These are phyloP conservation scores for Kalmusia sp. DNA, from an alignment of 2,329 filamentous ascomycete genomes.

Conservation along the genomic window DNA sequence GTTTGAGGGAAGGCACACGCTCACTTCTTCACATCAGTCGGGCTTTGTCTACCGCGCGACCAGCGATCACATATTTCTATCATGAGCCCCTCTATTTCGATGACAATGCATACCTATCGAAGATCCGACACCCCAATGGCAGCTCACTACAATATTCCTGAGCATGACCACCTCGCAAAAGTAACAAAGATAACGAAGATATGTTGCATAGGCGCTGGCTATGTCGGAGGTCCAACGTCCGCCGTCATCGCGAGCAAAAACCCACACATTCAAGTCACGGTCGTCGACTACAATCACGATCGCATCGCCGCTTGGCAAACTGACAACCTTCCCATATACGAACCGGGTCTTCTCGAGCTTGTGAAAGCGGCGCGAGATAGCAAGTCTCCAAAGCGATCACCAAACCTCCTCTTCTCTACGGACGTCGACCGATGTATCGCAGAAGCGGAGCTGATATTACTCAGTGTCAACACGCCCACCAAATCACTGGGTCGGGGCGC, in stretches of 20 bases:
- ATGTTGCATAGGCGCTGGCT: slow-evolving; percentile 4
- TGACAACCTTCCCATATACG: slow-evolving; percentile 75
- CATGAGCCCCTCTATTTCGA: background rate
- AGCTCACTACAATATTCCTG: background rate
- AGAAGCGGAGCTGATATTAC: slow-evolving; percentile 75
- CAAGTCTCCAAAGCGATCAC: slow-evolving; percentile 49
- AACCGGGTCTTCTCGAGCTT: slow-evolving; percentile 73
- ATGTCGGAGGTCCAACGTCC: slow-evolving; percentile 64
- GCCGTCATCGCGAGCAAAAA: slow-evolving; percentile 78
- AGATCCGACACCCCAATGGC: background rate
- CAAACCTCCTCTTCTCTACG: slow-evolving; percentile 78
- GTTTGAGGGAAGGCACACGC: too few relatives aligned
- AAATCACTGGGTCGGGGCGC: slow-evolving; percentile 74
- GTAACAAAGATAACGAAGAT: background rate
- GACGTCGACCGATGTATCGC: slow-evolving; percentile 67
- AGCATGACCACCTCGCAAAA: background rate
- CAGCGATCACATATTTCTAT: background rate
- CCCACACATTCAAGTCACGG: slow-evolving; percentile 72
- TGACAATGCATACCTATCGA: background rate
- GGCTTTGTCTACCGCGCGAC: background rate
- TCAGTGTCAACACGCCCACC: slow-evolving; percentile 81
- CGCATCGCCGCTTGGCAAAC: slow-evolving; percentile 79
- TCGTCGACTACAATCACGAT: slow-evolving; percentile 72
- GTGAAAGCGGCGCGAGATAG: slow-evolving; percentile 67
- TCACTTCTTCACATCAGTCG: background rate